These are phyloP conservation scores for Colletotrichum sp. DNA, from an alignment of 2,329 filamentous ascomycete species.

Conservation along the genomic window DNA sequence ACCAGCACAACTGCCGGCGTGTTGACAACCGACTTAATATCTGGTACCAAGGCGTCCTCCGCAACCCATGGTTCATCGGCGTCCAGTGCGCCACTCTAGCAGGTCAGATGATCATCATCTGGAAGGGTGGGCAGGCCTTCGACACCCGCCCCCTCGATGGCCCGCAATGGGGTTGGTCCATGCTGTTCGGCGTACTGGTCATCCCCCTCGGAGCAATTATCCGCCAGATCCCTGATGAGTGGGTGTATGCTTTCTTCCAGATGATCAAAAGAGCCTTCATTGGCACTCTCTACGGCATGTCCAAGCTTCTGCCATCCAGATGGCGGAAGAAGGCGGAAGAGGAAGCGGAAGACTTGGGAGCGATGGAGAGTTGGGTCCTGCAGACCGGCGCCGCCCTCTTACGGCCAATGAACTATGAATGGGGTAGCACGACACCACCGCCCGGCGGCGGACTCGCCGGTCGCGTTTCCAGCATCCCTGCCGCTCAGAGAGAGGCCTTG, in stretches of 20 bases:
- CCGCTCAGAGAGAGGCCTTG: conserved; percentile 25
- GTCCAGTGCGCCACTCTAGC: conserved; percentile 72
- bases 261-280: conserved; percentile 34
- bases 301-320: conserved; percentile 18
- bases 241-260: conserved; percentile 33
- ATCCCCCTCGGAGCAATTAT: conserved; percentile 62
- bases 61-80: conserved; percentile 78
- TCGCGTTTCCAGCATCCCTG: conserved; percentile 23
- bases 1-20: conserved; percentile 81
- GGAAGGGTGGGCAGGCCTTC: conserved; percentile 72
- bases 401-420: conserved; percentile 26
- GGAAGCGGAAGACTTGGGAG: conserved; percentile 10
- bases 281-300: conserved; percentile 19
- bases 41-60: conserved; percentile 73
- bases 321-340: conserved; percentile 24
- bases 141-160: conserved; percentile 66
- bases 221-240: conserved; percentile 47
- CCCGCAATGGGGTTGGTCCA: conserved; percentile 72
- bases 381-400: conserved; percentile 25
- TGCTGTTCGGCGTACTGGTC: conserved; percentile 70
- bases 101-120: conserved; percentile 75
- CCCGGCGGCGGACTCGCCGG: conserved; percentile 16
- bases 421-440: conserved; percentile 21
- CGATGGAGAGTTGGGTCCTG: conserved; percentile 26
- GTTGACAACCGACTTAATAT: conserved; percentile 86